Conservation (phyloP, 108 stramenopile species). For the Nannochloropsis oceanica region DNA sequence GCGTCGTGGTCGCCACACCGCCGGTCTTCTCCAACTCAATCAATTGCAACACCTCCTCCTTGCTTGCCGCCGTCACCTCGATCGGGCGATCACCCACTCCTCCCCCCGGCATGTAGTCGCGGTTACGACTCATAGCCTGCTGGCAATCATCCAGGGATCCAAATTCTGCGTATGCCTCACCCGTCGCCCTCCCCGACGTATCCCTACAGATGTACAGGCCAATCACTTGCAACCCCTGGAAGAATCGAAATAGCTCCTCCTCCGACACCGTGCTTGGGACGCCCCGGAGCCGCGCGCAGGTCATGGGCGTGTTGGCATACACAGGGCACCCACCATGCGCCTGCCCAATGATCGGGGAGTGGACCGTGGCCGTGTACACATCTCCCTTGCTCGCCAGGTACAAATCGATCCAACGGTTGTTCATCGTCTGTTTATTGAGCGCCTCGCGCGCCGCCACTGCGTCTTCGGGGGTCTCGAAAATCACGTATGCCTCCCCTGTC, state of each 20-base stretch:
- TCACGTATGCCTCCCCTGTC: conserved; percentile 24
- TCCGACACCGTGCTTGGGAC: conserved; percentile 11
- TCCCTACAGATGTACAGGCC: conserved; percentile 24
- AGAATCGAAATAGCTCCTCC: conserved; percentile 21
- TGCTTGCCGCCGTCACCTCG: conserved; percentile 19
- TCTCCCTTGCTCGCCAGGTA: conserved; percentile 21
- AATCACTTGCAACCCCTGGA: conserved; percentile 18
- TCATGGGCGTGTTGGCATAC: not conserved
- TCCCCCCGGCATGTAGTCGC: conserved; percentile 8
- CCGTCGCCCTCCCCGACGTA: conserved; percentile 12
- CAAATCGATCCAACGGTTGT: conserved; percentile 24
- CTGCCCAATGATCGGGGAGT: conserved; percentile 10
- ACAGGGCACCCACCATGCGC: conserved; percentile 1
- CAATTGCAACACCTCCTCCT: conserved; percentile 27
- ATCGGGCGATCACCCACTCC: conserved; percentile 10
- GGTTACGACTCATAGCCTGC: conserved; percentile 17
- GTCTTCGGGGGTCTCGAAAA: conserved; percentile 12
- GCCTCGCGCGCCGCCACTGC: conserved; percentile 13
- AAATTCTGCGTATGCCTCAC: conserved; percentile 27
- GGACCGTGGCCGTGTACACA: conserved; percentile 18
- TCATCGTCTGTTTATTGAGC: conserved; percentile 27
- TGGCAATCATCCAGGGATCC: conserved; percentile 17
- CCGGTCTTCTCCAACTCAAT: not conserved
- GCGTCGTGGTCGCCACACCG: not conserved
- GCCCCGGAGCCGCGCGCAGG: not conserved